phyloP scores from a whole-genome alignment of 257 asterid genomes.

The Plantago elongata region DNA sequence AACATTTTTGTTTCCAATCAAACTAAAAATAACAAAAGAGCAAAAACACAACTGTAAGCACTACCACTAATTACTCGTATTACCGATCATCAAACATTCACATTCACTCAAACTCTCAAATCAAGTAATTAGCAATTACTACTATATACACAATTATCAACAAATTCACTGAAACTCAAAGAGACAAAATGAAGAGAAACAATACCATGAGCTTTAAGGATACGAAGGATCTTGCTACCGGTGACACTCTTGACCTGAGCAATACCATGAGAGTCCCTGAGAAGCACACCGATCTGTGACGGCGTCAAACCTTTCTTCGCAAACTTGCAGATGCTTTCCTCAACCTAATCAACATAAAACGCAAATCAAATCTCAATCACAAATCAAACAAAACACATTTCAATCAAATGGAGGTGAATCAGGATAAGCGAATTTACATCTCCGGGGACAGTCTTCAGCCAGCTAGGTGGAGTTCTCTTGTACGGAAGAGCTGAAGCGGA shows the following conservation, averaged over 20 bases:
- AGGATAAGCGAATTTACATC: slow-evolving; percentile 35
- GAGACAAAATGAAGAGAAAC: not conserved
- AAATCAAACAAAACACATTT: not conserved
- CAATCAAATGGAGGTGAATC: not conserved
- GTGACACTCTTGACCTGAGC: slow-evolving; percentile 86
- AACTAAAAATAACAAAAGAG: too few species aligned
- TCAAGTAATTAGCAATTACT: too few species aligned
- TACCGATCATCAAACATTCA: too few species aligned
- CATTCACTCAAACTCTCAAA: too few species aligned
- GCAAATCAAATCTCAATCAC: not conserved
- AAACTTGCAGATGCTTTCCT: slow-evolving; percentile 68
- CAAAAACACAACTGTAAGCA: too few species aligned
- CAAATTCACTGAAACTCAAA: not conserved
- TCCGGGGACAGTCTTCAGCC: slow-evolving; percentile 69
- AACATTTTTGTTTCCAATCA: too few species aligned
- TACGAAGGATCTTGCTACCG: slow-evolving; percentile 84
- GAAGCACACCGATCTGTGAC: slow-evolving; percentile 80
- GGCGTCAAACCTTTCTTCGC: slow-evolving; percentile 80
- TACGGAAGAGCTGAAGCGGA: slow-evolving; percentile 85
- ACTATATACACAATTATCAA: not conserved
- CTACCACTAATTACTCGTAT: too few species aligned
- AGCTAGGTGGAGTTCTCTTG: slow-evolving; percentile 78
- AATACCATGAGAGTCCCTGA: slow-evolving; percentile 83
- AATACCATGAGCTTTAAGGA: slow-evolving; percentile 84
- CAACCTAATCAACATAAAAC: slow-evolving; percentile 35